Evolutionary conservation across 768 basidiomycete genomes (phyloP), one percentile per base, ranked within the genome.

Genomic region (Leccinum fibrillosum): DNA sequence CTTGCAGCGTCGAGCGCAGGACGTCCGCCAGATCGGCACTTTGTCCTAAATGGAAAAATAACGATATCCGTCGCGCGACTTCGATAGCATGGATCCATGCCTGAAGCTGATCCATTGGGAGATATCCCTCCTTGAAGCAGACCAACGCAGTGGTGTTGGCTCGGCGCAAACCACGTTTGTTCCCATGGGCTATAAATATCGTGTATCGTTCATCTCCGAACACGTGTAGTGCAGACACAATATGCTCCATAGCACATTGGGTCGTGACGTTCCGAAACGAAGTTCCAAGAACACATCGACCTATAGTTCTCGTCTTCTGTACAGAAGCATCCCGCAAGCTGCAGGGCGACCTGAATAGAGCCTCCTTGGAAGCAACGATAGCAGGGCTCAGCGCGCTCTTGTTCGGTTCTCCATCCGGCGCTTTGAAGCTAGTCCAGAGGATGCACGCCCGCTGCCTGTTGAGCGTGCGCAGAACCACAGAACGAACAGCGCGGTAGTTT

Each of bases 401-500:
- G 32, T 54, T 52, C 59, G 35, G 13, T 32, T 23, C 12, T 70
- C 64, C 51, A 45, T 44, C 49, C 28, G 28, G 28, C 5, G 42
- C 30, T 49, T 58, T 66, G 42, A 54, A 63, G 42, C 45, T 56
- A 11, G 72, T 63, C 86, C 86, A 89, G 9, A 78, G 76, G 42
- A 86, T 75, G 25, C 70, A 73, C 0, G 82, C 71, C 2, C 87
- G 80, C 68, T 88, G 85, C 26, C 80, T 77, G 60, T 87, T 89
- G 25, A 88, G 74, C 1, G 83, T 75, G 28, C 81, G 80, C 34
- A 89, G 72, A 9, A 77, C 76, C 21, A 89, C 76, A 0, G 80
- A 81, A 10, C 81, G 79, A 13, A 89, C 83, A 12, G 81, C 87
- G 15, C 80, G 58, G 62, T 85, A 86, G 64, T 89, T 89, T 48